Percentiles rank a stretch among this genome's conserved stretches.
Evolutionary conservation across 1,284 basidiomycete genomes (phyloP).

Genomic region (Sphagnurus paluster): DNA sequence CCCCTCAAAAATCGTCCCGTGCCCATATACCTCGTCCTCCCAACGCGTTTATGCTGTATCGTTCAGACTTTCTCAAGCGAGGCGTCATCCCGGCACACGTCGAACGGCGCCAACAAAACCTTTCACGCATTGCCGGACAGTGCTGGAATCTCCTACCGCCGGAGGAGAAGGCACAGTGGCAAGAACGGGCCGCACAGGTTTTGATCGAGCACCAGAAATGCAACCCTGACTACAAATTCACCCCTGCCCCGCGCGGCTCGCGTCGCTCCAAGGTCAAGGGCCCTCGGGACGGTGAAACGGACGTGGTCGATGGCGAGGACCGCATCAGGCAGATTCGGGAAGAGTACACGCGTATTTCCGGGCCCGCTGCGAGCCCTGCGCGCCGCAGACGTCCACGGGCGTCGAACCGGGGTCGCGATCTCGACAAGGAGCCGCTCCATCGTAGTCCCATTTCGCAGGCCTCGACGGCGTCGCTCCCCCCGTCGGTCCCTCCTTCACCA

Average conservation of each 20-base stretch:
- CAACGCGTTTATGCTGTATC: constrained; percentile 84
- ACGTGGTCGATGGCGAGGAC: constrained; percentile 16
- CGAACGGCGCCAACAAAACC: constrained; percentile 56
- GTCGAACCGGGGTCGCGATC: constrained; percentile 7
- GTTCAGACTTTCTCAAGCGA: constrained; percentile 66
- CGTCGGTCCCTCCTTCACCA: constrained; percentile 18
- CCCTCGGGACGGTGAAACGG: constrained; percentile 2
- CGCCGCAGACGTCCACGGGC: constrained; percentile 20
- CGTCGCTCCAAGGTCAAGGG: constrained; percentile 20
- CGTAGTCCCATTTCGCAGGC: constrained; percentile 6
- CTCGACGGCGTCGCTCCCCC: constrained; percentile 9
- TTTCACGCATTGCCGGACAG: constrained; percentile 55
- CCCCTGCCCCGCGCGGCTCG: constrained; percentile 37
- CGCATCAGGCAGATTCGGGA: constrained; percentile 26
- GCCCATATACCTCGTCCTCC: constrained; percentile 70
- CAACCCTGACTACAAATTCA: constrained; percentile 48
- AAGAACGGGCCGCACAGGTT: constrained; percentile 38
- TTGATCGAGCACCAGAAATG: constrained; percentile 37
- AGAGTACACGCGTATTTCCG: constrained; percentile 21
- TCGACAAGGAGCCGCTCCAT: not conserved
- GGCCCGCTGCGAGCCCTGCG: constrained; percentile 21
- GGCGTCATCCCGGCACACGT: constrained; percentile 33
- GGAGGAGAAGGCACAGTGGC: constrained; percentile 46
- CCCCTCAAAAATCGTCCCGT: constrained; percentile 2
- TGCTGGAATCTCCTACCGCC: constrained; percentile 49